Evolutionary conservation across 139 green algal genomes (phyloP), one percentile per base, ranked within the genome.

Genomic region (Micractinium conductrix): DNA sequence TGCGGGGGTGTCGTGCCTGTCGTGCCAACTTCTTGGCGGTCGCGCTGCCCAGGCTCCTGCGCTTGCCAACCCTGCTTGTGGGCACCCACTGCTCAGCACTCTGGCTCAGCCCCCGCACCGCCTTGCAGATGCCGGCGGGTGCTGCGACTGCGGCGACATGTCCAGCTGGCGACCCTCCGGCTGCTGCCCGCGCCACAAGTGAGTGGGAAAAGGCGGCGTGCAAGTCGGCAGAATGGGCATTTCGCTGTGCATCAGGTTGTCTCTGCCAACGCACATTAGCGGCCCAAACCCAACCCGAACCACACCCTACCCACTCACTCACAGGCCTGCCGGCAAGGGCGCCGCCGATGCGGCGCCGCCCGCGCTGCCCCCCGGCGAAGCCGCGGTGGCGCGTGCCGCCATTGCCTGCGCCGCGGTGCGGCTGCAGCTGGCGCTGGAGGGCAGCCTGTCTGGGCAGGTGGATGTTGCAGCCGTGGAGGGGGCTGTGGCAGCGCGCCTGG

Each of bases 81-180:
- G n/a, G n/a, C n/a, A n/a, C n/a, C n/a, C n/a, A n/a, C n/a, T n/a
- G n/a, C n/a, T n/a, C n/a, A n/a, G n/a, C n/a, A n/a, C n/a, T n/a
- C n/a, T n/a, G n/a, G n/a, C n/a, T n/a, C n/a, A n/a, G n/a, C n/a
- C n/a, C n/a, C n/a, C n/a, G n/a, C n/a, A n/a, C n/a, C n/a, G n/a
- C n/a, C 38, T 2, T 28, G 84, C 76, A 53, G 85, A 86, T 28
- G 81, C 87, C 24, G 93, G 93, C 9, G 93, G 93, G n/a, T 95
- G 92, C 83, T 96, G 93, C 83, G 93, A 96, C 84, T 96, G 93
- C 81, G 93, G 93, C 4, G 93, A 96, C 84, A 26, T 84, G 8
- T 79, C 84, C 12, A 92, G 89, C 0, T 96, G 93, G 93, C 78
- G 71, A 38, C 50, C 43, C 10, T 43, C 78, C 79, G 89, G 90